Evolutionary conservation across 1,284 basidiomycete genomes (phyloP), one percentile per base, ranked within the genome.

Genomic region (Ustilago shanxiensis): DNA sequence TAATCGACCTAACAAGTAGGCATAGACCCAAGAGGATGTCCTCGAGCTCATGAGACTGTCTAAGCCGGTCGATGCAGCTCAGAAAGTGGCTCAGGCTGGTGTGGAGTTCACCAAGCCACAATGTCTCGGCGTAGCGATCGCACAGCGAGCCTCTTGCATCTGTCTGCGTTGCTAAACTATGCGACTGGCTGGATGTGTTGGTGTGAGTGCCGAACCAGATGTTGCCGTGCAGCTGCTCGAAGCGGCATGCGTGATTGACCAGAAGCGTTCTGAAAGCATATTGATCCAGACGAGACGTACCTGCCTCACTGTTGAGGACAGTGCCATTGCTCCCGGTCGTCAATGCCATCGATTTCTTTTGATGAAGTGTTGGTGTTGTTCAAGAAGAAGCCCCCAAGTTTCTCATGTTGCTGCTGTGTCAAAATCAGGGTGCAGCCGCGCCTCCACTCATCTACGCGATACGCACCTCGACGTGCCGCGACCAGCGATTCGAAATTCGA

Each of bases 61-160:
- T 60, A 22, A 72, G 16, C 3, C 67, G 66, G 22, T 70, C 60
- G 54, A 76, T 55, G 59, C 67, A 71, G 16, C 37, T 14, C n/a
- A 77, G 53, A 45, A 77, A 77, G 53, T 64, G 54, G 22, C 47
- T 35, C 2, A 77, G 64, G n/a, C 71, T 54, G 3, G 70, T 77
- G 51, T 77, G 75, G 26, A 58, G 52, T 41, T 77, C 75, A 18
- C 75, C 75, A 7, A 77, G 71, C 75, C 75, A 77, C 3, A 77
- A 52, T 0, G 64, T 45, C 33, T 77, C 75, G 9, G 51, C 64
- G 33, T 77, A 77, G 18, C 58, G 39, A 37, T 55, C 50, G 7
- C 24, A n/a, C 1, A 75, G 51, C 9, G 56, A 33, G n/a, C 44
- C 35, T 10, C 41, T 31, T 2, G 49, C 37, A 11, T 14, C 22